Evolutionary conservation across 306 rosid genomes (phyloP), one percentile per base, ranked within the genome.

Genomic region (Myrica gale): DNA sequence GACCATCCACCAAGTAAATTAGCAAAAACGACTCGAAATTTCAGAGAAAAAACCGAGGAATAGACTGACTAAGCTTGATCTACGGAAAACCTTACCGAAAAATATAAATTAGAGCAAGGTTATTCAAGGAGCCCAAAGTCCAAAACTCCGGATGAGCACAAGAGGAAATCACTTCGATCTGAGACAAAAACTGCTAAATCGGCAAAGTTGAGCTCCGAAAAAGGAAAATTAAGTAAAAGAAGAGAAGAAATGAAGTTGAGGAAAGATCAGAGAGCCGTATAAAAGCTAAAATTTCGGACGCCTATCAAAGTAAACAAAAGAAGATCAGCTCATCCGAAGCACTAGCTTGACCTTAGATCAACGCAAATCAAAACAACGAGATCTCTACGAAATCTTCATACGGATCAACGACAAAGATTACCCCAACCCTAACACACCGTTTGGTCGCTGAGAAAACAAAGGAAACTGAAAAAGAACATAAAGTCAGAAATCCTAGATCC

Each of bases 261-360:
- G 46, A 26, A 5, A 16, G 76, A 76, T 76, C 53, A 17, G 20
- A 82, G 77, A 60, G 16, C 46, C 16, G 21, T 51, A 57, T 19
- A 80, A 43, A 74, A 75, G 69, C 78, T 62, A 8, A 57, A 77
- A 74, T 9, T 60, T 61, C 75, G 80, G 71, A 74, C 63, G 75
- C 72, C 12, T 68, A 32, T 20, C 13, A 37, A 19, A 53, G 66
- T 5, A 63, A 7, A 73, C 10, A 4, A 60, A 32, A 50, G 19
- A 56, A 66, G 50, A 66, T 66, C 46, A 5, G 23, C 5, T 2
- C 70, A 66, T 66, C 9, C 2, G 16, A 79, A 79, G 69, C 78
- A 39, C 51, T 1, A 12, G 8, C 20, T 77, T 66, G 79, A 20
- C 55, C 83, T 75, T 45, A 82, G 87, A 88, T 88, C 88, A 86